phyloP scores from a whole-genome alignment of 2,329 filamentous ascomycete species.

The Sphaceloma murrayae region DNA sequence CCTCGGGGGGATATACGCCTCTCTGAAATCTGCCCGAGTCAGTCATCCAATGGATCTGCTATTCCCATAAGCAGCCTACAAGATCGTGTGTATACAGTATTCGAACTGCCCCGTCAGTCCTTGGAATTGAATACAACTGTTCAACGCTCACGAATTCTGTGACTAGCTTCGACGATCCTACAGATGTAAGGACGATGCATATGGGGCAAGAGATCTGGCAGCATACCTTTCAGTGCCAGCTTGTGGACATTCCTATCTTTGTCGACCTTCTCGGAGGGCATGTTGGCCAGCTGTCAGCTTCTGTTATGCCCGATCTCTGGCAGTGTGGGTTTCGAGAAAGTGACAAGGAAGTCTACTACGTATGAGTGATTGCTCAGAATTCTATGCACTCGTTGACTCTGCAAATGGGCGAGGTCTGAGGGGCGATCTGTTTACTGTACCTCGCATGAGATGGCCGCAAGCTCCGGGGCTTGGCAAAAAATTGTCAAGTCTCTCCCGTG shows the following conservation, averaged over 20 bases:
- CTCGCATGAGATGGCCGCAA: neutral
- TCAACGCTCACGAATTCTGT: slow-evolving; percentile 97
- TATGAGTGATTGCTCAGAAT: neutral
- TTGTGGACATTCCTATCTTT: slow-evolving; percentile 83
- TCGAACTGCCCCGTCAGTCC: slow-evolving; percentile 62
- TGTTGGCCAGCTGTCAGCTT: too few species aligned
- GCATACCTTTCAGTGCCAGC: slow-evolving; percentile 67
- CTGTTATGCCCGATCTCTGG: too few species aligned
- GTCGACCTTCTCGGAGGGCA: slow-evolving; percentile 16
- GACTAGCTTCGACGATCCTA: slow-evolving; percentile 71
- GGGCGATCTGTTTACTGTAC: slow-evolving; percentile 11
- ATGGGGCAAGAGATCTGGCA: slow-evolving; percentile 3
- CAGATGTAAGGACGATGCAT: slow-evolving; percentile 11
- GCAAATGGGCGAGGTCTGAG: neutral
- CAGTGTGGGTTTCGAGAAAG: neutral
- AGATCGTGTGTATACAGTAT: slow-evolving; percentile 94
- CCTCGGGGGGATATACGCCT: slow-evolving; percentile 78
- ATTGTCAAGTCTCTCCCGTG: neutral
- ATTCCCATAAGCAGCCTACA: too few species aligned
- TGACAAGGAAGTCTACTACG: neutral
- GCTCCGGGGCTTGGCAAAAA: neutral
- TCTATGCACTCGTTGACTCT: slow-evolving; percentile 1
- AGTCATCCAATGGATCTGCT: slow-evolving; percentile 7
- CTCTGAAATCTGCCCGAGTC: slow-evolving; percentile 61
- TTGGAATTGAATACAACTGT: too few species aligned